Evolutionary conservation across 768 basidiomycete genomes (phyloP), one percentile per base, ranked within the genome.

Genomic region (Grammothele lineata): DNA sequence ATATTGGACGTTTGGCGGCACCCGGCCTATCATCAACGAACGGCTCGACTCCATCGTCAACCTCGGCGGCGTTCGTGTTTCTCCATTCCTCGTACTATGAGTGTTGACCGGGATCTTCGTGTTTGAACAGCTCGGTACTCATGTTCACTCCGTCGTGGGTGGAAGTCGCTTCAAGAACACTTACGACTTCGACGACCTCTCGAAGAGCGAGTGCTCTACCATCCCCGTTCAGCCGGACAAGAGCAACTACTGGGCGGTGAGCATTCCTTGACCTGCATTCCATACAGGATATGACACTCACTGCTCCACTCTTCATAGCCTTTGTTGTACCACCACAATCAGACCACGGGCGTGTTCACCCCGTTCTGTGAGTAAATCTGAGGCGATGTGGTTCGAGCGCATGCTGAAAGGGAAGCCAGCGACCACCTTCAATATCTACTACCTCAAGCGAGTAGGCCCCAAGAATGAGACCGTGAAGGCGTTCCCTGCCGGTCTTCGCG

Each of bases 171-270:
- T 55, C 39, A 48, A 49, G 38, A 40, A 47, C 37, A 32, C 35
- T 34, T 51, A 50, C 33, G 46, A 48, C 37, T 37, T 30, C 17
- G 54, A 47, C 40, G 32, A 46, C 32, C 49, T 47, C 25, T 27
- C 48, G 26, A 37, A 51, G 46, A 51, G 50, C 39, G 48, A 55
- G 32, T 55, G 54, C 39, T 47, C 54, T 14, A 55, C 49, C 9
- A 43, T 51, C 33, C 39, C 54, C n/a, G 46, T 55, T 15, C 54
- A 55, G 36, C 17, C 41, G 2, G 59, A 60, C 49, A 45, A 50
- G 52, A 57, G 56, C 40, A 51, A 53, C 37, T 60, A 60, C 43
- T 60, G 59, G 59, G 48, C 48, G 38, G 57, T 56, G 30, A 49
- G 21, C 56, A n/a, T n/a, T 46, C 2, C 5, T 12, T 26, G 24